Base-by-base conservation (phyloP, 495 filamentous ascomycete genomes). In the Neurospora sp. region DNA sequence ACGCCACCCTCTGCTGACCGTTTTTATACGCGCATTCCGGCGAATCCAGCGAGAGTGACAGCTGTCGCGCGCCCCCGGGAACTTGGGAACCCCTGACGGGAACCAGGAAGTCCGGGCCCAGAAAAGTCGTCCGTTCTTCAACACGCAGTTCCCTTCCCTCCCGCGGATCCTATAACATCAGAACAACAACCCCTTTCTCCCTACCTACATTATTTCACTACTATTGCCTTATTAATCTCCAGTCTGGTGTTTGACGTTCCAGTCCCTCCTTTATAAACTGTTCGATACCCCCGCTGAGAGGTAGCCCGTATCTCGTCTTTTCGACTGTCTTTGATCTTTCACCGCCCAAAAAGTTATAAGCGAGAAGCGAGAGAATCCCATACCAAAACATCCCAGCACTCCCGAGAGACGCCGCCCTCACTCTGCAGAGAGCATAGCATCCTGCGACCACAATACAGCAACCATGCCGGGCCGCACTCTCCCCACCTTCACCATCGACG, bases 401-500 rank as follows among this genome's bases (percentile, higher is more conserved):
- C 0, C 48, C 27, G 12, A 62, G 23, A 31, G 27, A 35, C 54
- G 54, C 12, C 23, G 54, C 27, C 54, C 27, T 62, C 27, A 62
- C 14, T 31, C 16, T 62, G 54, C 54, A 66, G 54, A 62, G 54
- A 66, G 54, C 27, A 66, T 66, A 35, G 54, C 54, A 66, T 66
- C 54, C 54, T 66, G 54, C 71, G 23, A 7, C 12, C 1, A 37
- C 16, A 69, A 74, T 20, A 18, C 31, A 76, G 74, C 70, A 71
- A 82, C 75, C 18, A 85, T 85, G 82, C 82, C 85, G 18, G 83
- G 83, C 70, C 87, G 86, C 77, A 91, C 87, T 46, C 86, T 98
- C 38, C 94, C 94, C 48, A 96, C 90, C 27, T 89, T 97, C 78
- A 89, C 91, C 39, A 82, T 85, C 77, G 87, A 90, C 73, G 93